Conservation (phyloP, 2,329 filamentous ascomycete species). For the Ophiostoma pallidulum region DNA sequence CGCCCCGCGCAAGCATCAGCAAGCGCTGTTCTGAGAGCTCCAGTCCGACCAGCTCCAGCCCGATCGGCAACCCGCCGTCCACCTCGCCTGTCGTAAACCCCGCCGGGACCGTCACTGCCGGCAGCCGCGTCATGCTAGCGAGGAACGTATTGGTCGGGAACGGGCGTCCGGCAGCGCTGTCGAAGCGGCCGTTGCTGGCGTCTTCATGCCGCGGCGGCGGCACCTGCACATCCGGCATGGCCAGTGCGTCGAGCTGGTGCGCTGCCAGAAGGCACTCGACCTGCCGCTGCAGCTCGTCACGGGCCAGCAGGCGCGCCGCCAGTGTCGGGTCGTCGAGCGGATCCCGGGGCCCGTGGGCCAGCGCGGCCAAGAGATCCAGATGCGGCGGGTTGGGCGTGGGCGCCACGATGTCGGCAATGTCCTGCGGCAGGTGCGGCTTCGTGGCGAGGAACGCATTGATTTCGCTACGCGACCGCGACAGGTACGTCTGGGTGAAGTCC, state of each 20-base stretch:
- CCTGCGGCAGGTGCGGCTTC: conserved; percentile 22
- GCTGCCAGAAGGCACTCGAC: background rate
- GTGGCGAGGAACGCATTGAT: conserved; percentile 27
- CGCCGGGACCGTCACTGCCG: conserved; percentile 27
- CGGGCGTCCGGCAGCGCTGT: background rate
- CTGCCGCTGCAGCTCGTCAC: background rate
- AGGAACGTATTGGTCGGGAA: conserved; percentile 28
- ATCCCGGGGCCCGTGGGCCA: background rate
- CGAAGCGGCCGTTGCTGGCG: conserved; percentile 21
- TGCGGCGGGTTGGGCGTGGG: background rate
- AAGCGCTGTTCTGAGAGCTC: background rate
- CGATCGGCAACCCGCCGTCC: conserved; percentile 22
- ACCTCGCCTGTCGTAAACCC: conserved; percentile 18
- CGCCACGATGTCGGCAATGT: conserved; percentile 1
- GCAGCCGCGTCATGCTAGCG: conserved; percentile 24
- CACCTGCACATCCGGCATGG: conserved; percentile 25
- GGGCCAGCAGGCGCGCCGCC: background rate
- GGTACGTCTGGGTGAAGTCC: conserved; percentile 12
- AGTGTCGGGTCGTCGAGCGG: background rate
- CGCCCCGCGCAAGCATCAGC: background rate
- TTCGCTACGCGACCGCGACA: conserved; percentile 20
- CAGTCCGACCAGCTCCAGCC: conserved; percentile 19
- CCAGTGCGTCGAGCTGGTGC: conserved; percentile 18
- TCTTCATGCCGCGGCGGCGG: conserved; percentile 26
- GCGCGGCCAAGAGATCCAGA: background rate